A percentile compares a stretch with the other conserved stretches of the same genome.
phyloP scores from a whole-genome alignment of 768 basidiomycete genomes.

The Leccinum obscurum region DNA sequence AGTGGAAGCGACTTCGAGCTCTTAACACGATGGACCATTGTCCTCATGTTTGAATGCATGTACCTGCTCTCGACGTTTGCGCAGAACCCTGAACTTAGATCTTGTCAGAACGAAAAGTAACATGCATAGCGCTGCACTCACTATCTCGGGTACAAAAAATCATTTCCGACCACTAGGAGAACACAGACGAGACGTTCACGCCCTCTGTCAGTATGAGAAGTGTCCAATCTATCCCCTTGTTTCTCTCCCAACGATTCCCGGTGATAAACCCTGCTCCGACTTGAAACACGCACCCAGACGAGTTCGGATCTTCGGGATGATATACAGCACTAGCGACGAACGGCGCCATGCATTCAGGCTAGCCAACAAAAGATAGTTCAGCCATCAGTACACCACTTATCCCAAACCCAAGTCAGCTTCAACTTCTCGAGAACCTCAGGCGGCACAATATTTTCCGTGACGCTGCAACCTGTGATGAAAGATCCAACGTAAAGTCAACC shows the following conservation, averaged over 20 bases:
- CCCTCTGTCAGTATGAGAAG: too few relatives aligned
- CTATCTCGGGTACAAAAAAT: conserved; percentile 74
- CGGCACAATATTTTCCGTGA: conserved; percentile 80
- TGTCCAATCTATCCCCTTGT: conserved; percentile 82
- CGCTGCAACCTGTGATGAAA: conserved; percentile 26
- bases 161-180: conserved; percentile 83
- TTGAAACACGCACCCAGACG: conserved; percentile 79
- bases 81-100: conserved; percentile 60
- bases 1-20: conserved; percentile 61
- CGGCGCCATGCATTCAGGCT: conserved; percentile 90
- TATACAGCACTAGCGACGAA: conserved; percentile 77
- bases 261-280: conserved; percentile 90
- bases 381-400: not conserved
- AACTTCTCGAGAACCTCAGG: conserved; percentile 88
- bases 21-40: conserved; percentile 22
- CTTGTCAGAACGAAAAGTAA: conserved; percentile 10
- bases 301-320: conserved; percentile 82
- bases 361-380: not conserved
- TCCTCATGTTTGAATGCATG: not conserved
- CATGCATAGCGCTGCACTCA: conserved; percentile 35
- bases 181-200: conserved; percentile 28
- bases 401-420: conserved; percentile 43
- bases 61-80: conserved; percentile 65
- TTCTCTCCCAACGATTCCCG: conserved; percentile 92
- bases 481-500: too few relatives aligned